These are phyloP conservation scores for Colletotrichum eremochloae DNA, from an alignment of 2,329 filamentous ascomycete genomes.

Conservation along the genomic window DNA sequence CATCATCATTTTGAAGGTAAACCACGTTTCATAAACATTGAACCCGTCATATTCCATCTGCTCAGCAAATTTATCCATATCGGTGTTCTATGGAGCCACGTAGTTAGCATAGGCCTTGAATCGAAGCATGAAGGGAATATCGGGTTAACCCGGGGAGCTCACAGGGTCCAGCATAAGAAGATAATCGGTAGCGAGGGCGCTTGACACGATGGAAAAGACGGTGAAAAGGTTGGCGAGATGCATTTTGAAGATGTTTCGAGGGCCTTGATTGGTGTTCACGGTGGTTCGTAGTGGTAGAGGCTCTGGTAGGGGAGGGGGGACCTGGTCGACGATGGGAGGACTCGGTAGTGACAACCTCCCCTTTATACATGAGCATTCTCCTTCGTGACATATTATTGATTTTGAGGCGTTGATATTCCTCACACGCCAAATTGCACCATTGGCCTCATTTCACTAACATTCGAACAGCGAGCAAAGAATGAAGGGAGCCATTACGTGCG, in stretches of 20 bases:
- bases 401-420: not conserved
- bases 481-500: not conserved
- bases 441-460: not conserved
- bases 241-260: not conserved
- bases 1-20: slow-evolving; percentile 12
- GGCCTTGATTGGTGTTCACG: not conserved
- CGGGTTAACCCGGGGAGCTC: not conserved
- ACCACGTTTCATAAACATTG: not conserved
- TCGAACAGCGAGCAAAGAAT: not conserved
- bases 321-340: not conserved
- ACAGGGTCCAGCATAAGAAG: slow-evolving; percentile 31
- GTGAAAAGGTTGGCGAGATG: not conserved
- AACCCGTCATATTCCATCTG: slow-evolving; percentile 16
- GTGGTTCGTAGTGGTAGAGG: too few species aligned
- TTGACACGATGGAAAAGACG: not conserved
- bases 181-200: slow-evolving; percentile 19
- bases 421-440: not conserved
- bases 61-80: slow-evolving; percentile 20
- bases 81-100: not conserved
- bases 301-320: not conserved
- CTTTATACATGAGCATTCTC: slow-evolving; percentile 2
- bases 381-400: too few species aligned
- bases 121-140: not conserved
- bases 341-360: not conserved
- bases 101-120: not conserved